Evolutionary conservation across 2,329 filamentous ascomycete genomes (phyloP), one percentile per base, ranked within the genome.

Genomic region (Pyrenochaeta sp.): DNA sequence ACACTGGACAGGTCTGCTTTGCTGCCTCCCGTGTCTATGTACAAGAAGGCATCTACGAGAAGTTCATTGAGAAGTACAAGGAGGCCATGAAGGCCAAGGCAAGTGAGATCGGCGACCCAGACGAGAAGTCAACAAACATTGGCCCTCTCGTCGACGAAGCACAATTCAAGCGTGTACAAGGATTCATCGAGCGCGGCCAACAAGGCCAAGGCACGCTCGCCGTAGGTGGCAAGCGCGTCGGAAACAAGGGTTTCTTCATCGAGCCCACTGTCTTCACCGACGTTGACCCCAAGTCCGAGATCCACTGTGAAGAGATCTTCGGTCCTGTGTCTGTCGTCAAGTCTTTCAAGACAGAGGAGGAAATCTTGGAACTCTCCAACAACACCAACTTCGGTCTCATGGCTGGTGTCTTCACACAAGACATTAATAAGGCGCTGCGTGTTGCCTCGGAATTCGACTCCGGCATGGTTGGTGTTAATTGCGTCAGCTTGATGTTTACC

Each of bases 1-100:
- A 72, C 41, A 69, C 69, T 1, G 71, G 70, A 6, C 71, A 74
- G 42, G 65, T 67, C 8, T 74, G 71, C 59, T 66, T 71, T 20
- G 67, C 68, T 13, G 66, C 66, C 6, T 65, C 59, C 10, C 63
- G 69, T 11, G 64, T 72, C n/a, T 72, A 71, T 44, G 69, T 72
- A 2, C 70, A 72, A 38, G 66, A 71, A 39, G 64, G 63, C 26
- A 69, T 73, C 42, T 67, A 68, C 39, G 65, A 69, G 14, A 59
- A 62, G 35, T 72, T 73, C 47, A 65, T 71, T 28, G 55, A 66
- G 44, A 60, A 59, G 35, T 71, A 68, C 51, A 71, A 69, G 43
- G 52, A 58, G 14, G 60, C 60, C 1, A 67, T 71, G 59, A 48
- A 67, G 38, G 42, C 52, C 17, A 68, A 67, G 50, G 46, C 45